Evolutionary conservation across 2,329 filamentous ascomycete genomes (phyloP).

Genomic region (Xylaria sp.): DNA sequence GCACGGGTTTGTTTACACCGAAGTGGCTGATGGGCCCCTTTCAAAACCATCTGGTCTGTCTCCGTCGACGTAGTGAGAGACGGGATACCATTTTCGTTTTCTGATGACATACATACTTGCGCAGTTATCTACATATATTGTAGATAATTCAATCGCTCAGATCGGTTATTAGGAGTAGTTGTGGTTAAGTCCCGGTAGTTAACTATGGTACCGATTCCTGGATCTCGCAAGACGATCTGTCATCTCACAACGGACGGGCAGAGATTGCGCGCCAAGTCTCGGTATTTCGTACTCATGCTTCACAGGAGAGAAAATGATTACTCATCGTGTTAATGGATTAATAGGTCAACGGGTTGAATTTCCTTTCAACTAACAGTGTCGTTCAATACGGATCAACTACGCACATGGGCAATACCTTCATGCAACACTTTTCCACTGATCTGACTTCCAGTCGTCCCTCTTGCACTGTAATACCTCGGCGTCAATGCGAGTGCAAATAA

Average conservation of each 20-base stretch:
- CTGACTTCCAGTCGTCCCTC: too few relatives aligned
- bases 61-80: constrained; percentile 3
- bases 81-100: neutral
- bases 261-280: neutral
- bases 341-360: too few relatives aligned
- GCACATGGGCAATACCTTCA: too few relatives aligned
- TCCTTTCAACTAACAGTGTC: too few relatives aligned
- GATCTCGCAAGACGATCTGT: neutral
- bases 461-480: too few relatives aligned
- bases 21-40: constrained; percentile 3
- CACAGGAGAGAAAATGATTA: too few relatives aligned
- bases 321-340: too few relatives aligned
- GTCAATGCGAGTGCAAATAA: too few relatives aligned
- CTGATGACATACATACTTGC: neutral
- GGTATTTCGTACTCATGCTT: too few relatives aligned
- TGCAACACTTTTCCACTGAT: too few relatives aligned
- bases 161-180: neutral
- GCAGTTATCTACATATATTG: neutral
- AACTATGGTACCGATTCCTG: neutral
- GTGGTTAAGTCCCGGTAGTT: neutral
- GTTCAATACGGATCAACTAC: too few relatives aligned
- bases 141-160: neutral
- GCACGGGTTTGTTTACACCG: neutral
- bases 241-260: neutral
- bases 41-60: constrained; percentile 7